Evolutionary conservation across 208 protist species (phyloP).

Genomic region (Herpetomonas muscarum): DNA sequence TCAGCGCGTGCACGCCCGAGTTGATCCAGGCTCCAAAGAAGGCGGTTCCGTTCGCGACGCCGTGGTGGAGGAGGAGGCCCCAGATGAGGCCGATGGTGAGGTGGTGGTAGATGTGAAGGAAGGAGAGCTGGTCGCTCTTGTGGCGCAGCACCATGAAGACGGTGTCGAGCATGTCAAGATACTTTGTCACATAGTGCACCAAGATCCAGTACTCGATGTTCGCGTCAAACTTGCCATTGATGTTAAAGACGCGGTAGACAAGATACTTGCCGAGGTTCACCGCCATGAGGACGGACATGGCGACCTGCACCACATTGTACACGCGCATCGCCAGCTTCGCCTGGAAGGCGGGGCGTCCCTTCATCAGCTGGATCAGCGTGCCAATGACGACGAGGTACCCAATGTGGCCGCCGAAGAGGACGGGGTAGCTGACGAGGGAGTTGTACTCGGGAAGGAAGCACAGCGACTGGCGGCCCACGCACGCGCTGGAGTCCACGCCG

Average conservation of each 20-base stretch:
- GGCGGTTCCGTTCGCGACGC: slow-evolving; percentile 81
- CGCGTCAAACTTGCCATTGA: slow-evolving; percentile 64
- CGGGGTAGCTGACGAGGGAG: slow-evolving; percentile 47
- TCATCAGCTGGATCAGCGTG: slow-evolving; percentile 53
- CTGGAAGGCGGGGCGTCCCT: slow-evolving; percentile 26
- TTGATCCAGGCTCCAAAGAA: slow-evolving; percentile 90
- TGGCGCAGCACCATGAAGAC: slow-evolving; percentile 88
- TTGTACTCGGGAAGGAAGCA: slow-evolving; percentile 69
- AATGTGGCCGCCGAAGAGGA: slow-evolving; percentile 45
- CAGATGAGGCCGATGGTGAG: slow-evolving; percentile 83
- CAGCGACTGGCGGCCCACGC: slow-evolving; percentile 46
- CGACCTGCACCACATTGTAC: slow-evolving; percentile 84
- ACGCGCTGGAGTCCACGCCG: slow-evolving; percentile 8
- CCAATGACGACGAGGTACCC: slow-evolving; percentile 63
- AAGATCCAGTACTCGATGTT: slow-evolving; percentile 82
- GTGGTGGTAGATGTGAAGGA: slow-evolving; percentile 92
- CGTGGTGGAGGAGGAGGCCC: slow-evolving; percentile 80
- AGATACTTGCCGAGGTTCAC: slow-evolving; percentile 47
- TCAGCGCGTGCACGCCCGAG: slow-evolving; percentile 83
- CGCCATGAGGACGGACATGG: slow-evolving; percentile 75
- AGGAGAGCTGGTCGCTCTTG: slow-evolving; percentile 83
- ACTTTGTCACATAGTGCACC: slow-evolving; percentile 87
- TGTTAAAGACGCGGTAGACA: slow-evolving; percentile 61
- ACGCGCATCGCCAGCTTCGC: slow-evolving; percentile 64
- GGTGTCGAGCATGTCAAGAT: slow-evolving; percentile 87